phyloP scores from a whole-genome alignment of 2,329 filamentous ascomycete genomes.

The Diaporthe sp. region DNA sequence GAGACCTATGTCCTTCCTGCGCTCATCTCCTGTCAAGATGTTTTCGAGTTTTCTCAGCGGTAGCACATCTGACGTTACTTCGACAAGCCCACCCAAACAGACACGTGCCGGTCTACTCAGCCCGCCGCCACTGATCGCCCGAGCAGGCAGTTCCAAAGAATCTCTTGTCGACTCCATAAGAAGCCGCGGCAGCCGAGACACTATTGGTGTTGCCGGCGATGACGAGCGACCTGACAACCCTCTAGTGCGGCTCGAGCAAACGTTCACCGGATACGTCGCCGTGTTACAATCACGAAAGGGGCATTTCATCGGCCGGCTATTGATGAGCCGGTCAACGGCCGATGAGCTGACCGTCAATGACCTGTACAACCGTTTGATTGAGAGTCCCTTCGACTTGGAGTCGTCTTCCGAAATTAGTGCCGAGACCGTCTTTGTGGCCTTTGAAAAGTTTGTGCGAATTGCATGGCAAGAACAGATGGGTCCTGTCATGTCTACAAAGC shows the following conservation, averaged over 20 bases:
- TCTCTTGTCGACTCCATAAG: conserved; percentile 68
- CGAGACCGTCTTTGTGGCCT: conserved; percentile 89
- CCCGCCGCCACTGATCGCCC: conserved; percentile 34
- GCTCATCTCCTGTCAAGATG: conserved; percentile 90
- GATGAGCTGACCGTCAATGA: conserved; percentile 89
- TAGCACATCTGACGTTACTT: conserved; percentile 60
- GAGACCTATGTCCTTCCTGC: conserved; percentile 77
- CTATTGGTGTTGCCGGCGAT: conserved; percentile 58
- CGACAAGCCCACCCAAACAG: conserved; percentile 53
- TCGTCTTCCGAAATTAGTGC: conserved; percentile 80
- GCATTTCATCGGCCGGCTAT: conserved; percentile 82
- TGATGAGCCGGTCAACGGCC: conserved; percentile 77
- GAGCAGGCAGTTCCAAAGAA: conserved; percentile 43
- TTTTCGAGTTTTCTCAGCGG: conserved; percentile 84
- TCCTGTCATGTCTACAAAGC: conserved; percentile 79
- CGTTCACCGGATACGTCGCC: conserved; percentile 85
- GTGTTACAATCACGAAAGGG: conserved; percentile 88
- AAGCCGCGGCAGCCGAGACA: conserved; percentile 61
- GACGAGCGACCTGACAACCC: conserved; percentile 72
- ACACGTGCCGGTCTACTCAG: conserved; percentile 51
- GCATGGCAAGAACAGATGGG: conserved; percentile 93
- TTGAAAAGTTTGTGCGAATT: conserved; percentile 91
- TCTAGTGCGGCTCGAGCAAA: conserved; percentile 82
- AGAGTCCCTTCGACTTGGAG: conserved; percentile 84
- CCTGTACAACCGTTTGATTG: conserved; percentile 88